Percentiles rank a stretch among this genome's conserved stretches.
Evolutionary conservation across 2,329 filamentous ascomycete species (phyloP).

Genomic region (Magnaporthiopsis rhizophila): DNA sequence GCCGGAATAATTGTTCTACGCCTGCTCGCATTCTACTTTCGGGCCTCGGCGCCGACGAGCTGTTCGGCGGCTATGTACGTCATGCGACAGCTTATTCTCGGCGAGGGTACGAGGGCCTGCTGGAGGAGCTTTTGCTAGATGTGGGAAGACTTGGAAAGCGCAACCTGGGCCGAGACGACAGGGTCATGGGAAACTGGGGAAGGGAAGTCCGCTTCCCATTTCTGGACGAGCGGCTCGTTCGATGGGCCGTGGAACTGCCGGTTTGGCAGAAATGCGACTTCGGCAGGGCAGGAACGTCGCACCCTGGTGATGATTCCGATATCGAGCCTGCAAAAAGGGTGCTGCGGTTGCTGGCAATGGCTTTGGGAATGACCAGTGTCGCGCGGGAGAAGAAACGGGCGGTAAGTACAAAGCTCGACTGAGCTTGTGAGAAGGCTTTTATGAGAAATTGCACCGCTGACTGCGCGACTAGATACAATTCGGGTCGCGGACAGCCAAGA

Average conservation of each 20-base stretch:
- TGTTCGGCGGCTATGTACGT: conserved; percentile 88
- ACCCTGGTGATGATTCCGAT: conserved; percentile 20
- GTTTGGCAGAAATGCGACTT: conserved; percentile 89
- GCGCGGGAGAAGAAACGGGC: conserved; percentile 90
- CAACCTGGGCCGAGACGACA: conserved; percentile 92
- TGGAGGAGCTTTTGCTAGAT: conserved; percentile 79
- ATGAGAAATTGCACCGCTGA: conserved; percentile 3
- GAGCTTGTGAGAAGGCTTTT: neutral
- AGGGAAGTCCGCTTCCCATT: conserved; percentile 86
- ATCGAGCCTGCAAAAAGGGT: conserved; percentile 77
- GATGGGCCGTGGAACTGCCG: conserved; percentile 65
- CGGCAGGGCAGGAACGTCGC: conserved; percentile 29
- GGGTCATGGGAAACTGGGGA: conserved; percentile 82
- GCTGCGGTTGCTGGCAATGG: conserved; percentile 66
- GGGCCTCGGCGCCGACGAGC: conserved; percentile 88
- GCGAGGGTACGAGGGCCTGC: conserved; percentile 59
- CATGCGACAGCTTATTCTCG: conserved; percentile 70
- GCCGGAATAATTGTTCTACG: conserved; percentile 35
- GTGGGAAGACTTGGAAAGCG: conserved; percentile 79
- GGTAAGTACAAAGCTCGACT: conserved; percentile 36
- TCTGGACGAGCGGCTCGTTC: conserved; percentile 79
- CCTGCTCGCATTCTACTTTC: conserved; percentile 79
- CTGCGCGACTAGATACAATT: conserved; percentile 60
- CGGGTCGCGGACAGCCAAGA: conserved; percentile 74
- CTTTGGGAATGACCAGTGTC: conserved; percentile 62